Base-by-base conservation (phyloP, 192 early-diverging fungal species). In the Phycomyces nitens region DNA sequence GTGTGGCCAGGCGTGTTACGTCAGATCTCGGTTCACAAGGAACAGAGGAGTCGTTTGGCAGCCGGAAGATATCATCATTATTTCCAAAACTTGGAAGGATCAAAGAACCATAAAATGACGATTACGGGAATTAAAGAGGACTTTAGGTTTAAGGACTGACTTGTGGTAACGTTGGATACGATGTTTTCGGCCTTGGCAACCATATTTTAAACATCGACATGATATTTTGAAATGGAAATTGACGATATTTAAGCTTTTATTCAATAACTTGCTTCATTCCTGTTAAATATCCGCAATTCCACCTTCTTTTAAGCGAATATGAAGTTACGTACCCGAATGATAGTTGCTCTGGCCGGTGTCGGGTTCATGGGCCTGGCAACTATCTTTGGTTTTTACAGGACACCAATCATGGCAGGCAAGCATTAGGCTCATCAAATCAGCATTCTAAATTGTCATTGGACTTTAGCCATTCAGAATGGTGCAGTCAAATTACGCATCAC, bases 31-130 rank as follows among this genome's bases (percentile, higher is more conserved):
- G 21, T 22, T n/a, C 22, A 56, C 11, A 9, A 21, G 15, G 34
- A 44, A 23, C 38, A n/a, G 15, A 14, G 39, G 34, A 21, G 41
- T 59, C 57, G 57, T 59, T 23, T 40, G 41, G 23, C 40, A 59
- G 57, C 57, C 57, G 2, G 15, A 59, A 59, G 41, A 41, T 56
- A 59, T 59, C 57, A 59, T 59, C 57, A 59, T 59, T 27, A 59
- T 59, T 59, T 59, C 57, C 57, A 59, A 59, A 59, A 59, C 57
- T 59, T 59, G 57, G 57, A 59, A 59, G 57, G 57, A 59, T 59
- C 57, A 42, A 59, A 59, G 57, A 43, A 34, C 29, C 29, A 34
- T 42, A 20, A 12, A 3, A 42, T 1, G 11, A 8, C 0, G 11
- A 42, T 21, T 42, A 18, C 23, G 16, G 29, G 29, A 34, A 7